These are phyloP conservation scores for Penicillium sp. DNA, from an alignment of 2,329 filamentous ascomycete species.

Conservation along the genomic window DNA sequence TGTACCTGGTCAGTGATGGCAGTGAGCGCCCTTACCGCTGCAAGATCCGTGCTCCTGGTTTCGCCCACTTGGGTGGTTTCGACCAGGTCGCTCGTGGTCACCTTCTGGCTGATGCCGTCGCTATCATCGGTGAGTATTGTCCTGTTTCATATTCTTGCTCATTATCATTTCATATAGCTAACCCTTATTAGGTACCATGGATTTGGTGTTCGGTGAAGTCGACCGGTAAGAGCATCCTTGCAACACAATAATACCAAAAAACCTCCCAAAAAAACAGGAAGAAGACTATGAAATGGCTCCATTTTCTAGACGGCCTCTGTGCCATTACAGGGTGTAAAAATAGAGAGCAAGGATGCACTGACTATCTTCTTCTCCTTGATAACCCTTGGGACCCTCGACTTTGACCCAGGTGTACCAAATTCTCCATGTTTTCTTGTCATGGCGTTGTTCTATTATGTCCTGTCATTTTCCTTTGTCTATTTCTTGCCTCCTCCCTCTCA, in stretches of 20 bases:
- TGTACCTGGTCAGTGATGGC: constrained; percentile 93
- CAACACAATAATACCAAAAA: constrained; percentile 27
- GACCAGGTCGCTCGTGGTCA: constrained; percentile 93
- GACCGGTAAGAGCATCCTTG: constrained; percentile 49
- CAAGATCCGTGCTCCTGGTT: constrained; percentile 95
- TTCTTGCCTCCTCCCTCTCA: constrained; percentile 26
- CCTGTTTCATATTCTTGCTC: neutral
- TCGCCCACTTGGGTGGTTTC: constrained; percentile 91
- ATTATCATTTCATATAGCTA: constrained; percentile 15
- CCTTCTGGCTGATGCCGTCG: constrained; percentile 92
- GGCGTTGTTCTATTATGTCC: constrained; percentile 40
- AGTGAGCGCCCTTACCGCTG: constrained; percentile 96
- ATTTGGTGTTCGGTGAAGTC: constrained; percentile 81
- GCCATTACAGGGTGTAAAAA: constrained; percentile 19
- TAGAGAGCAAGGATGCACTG: constrained; percentile 16
- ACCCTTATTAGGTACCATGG: constrained; percentile 65
- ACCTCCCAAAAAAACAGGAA: constrained; percentile 21
- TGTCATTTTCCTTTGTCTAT: constrained; percentile 30
- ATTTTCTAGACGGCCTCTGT: constrained; percentile 24
- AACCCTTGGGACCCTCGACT: constrained; percentile 23
- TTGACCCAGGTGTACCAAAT: constrained; percentile 30
- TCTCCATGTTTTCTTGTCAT: constrained; percentile 33
- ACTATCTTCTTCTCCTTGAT: constrained; percentile 20
- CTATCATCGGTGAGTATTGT: constrained; percentile 73
- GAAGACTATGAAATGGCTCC: constrained; percentile 25